Evolutionary conservation across 1,284 basidiomycete species (phyloP), one percentile per base, ranked within the genome.

Genomic region (Trichosporon sp.): DNA sequence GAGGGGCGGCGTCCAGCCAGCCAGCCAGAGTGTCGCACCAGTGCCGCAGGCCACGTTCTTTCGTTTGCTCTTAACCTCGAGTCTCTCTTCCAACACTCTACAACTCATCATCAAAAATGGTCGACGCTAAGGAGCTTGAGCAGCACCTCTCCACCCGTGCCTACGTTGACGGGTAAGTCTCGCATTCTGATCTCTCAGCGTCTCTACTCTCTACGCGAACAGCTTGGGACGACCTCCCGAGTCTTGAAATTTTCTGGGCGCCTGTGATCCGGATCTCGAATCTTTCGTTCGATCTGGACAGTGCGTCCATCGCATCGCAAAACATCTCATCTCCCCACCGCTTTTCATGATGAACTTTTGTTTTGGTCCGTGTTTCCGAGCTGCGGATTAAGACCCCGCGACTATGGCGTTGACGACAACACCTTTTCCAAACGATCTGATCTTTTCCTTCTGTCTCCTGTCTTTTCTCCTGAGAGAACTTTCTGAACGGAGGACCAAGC

Each of bases 321-420:
- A n/a, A 31, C 31, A 14, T 32, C 29, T 27, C 34, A 14, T 19
- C n/a, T n/a, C 61, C 44, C 57, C 58, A 59, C 62, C 58, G 58
- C 59, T 62, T 65, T 58, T 73, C 63, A 49, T 63, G 91, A 94
- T 93, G 91, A 92, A 82, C 78, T 21, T 81, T 78, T 82, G 89
- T 90, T 92, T 91, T 94, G 92, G 91, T 95, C 92, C 92, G 92
- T 94, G 92, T 95, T 95, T 92, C 92, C 88, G 90, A 95, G 91
- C 74, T 89, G 90, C 89, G 92, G 90, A 85, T 91, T 83, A 83
- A 95, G 92, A 95, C 91, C 91, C 87, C 92, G 89, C 89, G 88
- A 86, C 82, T 84, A 83, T 83, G 78, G 70, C 77, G 68, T 73
- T 76, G 75, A 78, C 73, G 76, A 78, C 66, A 77, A 60, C 71